Conservation (phyloP, 176 grass and related monocot species). For the Saccharum officinarum region DNA sequence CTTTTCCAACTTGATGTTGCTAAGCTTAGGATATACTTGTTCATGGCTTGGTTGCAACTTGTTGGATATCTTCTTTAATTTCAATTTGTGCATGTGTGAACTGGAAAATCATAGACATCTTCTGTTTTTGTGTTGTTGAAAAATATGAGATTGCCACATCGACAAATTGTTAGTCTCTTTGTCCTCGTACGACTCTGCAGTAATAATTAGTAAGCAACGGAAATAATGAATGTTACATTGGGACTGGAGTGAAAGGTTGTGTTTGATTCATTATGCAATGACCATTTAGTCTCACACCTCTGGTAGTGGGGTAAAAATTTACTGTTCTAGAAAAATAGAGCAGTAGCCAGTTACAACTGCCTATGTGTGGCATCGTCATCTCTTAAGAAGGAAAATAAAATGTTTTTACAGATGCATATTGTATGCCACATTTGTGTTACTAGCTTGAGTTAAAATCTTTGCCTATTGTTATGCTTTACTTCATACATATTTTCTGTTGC, state of each 20-base stretch:
- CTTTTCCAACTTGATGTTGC: background rate
- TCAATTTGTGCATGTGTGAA: background rate
- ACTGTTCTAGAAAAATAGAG: background rate
- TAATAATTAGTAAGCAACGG: background rate
- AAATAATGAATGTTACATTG: background rate
- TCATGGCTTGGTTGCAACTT: background rate
- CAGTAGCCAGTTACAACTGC: background rate
- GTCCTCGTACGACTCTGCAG: background rate
- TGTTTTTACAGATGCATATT: conserved; percentile 5
- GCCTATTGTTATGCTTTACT: background rate
- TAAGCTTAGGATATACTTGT: background rate
- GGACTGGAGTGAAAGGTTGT: background rate
- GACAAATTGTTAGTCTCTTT: background rate
- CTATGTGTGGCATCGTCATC: background rate
- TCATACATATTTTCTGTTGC: background rate
- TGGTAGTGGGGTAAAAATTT: background rate
- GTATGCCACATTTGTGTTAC: background rate
- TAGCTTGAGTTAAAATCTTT: conserved; percentile 10
- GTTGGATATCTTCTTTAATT: background rate
- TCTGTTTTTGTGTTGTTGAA: conserved; percentile 2
- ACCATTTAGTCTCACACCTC: background rate
- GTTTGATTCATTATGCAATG: background rate
- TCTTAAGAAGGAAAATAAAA: background rate
- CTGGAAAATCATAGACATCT: background rate
- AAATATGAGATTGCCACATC: background rate